phyloP scores from a whole-genome alignment of 257 asterid species.

The Solanum sparsipilum region DNA sequence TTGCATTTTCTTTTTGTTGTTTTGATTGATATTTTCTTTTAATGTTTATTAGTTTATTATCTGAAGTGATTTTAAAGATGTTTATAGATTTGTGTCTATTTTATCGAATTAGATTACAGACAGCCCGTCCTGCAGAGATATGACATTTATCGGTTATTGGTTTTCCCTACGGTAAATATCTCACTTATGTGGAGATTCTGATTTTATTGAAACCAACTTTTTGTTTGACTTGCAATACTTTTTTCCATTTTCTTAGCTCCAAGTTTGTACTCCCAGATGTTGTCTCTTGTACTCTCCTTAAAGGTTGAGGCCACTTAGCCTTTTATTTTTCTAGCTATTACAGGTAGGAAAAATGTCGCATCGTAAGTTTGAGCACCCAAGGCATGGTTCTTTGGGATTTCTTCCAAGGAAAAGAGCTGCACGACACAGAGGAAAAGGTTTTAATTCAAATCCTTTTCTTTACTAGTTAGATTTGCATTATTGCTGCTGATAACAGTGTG shows the following conservation, averaged over 20 bases:
- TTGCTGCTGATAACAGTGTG: not conserved
- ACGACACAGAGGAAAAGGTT: constrained; percentile 83
- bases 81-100: not conserved
- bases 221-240: not conserved
- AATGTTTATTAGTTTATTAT: not conserved
- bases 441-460: not conserved
- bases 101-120: not conserved
- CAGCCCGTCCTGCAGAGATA: not conserved
- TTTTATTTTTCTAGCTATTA: not conserved
- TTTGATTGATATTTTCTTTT: not conserved
- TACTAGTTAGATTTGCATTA: not conserved
- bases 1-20: not conserved
- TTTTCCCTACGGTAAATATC: too few species aligned
- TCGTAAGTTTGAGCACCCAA: constrained; percentile 89
- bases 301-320: not conserved
- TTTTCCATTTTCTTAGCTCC: not conserved
- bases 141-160: too few species aligned
- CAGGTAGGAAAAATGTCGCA: constrained; percentile 49
- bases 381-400: constrained; percentile 87
- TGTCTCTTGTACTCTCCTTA: not conserved
- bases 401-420: constrained; percentile 77
- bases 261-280: not conserved
- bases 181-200: not conserved
- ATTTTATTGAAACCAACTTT: not conserved
- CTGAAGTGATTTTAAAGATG: not conserved